Evolutionary conservation across 176 grass and related monocot genomes (phyloP).

Genomic region (Cymbopogon citratus): DNA sequence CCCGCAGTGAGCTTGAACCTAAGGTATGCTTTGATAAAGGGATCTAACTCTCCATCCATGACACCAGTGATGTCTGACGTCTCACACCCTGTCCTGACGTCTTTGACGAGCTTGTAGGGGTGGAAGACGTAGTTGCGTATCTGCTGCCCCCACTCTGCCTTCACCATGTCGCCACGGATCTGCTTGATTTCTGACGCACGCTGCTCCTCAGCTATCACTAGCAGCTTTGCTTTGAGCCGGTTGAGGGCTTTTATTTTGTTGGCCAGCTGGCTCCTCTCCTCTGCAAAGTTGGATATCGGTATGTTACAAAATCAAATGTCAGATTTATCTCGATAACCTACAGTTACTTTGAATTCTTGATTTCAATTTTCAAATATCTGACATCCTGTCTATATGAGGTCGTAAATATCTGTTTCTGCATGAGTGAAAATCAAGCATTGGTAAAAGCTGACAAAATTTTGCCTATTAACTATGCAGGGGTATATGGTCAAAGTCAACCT

Average conservation of each 20-base stretch:
- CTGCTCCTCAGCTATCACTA: constrained; percentile 84
- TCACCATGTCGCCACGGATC: constrained; percentile 85
- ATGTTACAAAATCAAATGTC: not conserved
- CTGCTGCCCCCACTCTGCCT: constrained; percentile 97
- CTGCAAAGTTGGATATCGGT: constrained; percentile 42
- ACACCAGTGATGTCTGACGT: constrained; percentile 63
- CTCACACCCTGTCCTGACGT: constrained; percentile 70
- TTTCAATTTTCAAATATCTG: not conserved
- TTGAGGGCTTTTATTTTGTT: constrained; percentile 90
- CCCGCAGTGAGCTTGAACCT: constrained; percentile 49
- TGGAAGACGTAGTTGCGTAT: constrained; percentile 99
- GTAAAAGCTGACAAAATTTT: not conserved
- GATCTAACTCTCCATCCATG: constrained; percentile 82
- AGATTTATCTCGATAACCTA: constrained; percentile 5
- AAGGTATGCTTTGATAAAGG: constrained; percentile 80
- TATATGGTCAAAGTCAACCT: not conserved
- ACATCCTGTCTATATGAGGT: not conserved
- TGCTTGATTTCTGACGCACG: constrained; percentile 92
- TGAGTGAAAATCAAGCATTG: not conserved
- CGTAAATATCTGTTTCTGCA: not conserved
- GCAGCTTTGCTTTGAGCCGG: constrained; percentile 83
- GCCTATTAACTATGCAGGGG: not conserved
- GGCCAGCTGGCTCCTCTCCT: constrained; percentile 83
- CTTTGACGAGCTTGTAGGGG: constrained; percentile 95
- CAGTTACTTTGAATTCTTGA: not conserved